Evolutionary conservation across 2,329 filamentous ascomycete genomes (phyloP), one percentile per base, ranked within the genome.

Genomic region (Penicillium sclerotigenum): DNA sequence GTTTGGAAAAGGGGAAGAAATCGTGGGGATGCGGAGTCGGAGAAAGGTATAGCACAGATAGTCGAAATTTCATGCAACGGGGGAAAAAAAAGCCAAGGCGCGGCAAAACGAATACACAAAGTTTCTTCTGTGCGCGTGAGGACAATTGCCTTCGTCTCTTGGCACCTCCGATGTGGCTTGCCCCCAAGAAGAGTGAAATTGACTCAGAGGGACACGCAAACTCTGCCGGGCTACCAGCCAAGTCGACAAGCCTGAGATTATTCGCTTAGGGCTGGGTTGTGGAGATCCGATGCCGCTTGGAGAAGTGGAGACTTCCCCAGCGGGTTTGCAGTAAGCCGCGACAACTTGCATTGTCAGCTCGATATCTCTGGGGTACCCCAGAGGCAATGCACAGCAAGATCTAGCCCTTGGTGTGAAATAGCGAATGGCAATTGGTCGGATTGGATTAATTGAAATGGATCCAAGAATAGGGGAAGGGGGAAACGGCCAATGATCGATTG

Each of bases 41-140:
- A 63, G 60, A 64, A 64, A 57, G 43, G 54, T 60, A 63, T 63
- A 64, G 52, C 57, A 36, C 59, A 48, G 36, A 11, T 36, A n/a
- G 20, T 18, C 20, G 22, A 54, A 49, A 41, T 22, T 5, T 22
- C 28, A 1, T 53, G 9, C 13, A 18, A 18, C 22, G 13, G 33
- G 26, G 40, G 20, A 47, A 31, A 46, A n/a, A 33, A 37, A 37
- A 16, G 54, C 49, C 53, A 57, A 56, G 52, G 18, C 9, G 56
- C 62, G 62, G 60, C 53, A 64, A 63, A 64, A 62, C 60, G 59
- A 62, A 56, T 52, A 36, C 18, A 51, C 42, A 5, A 40, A 33
- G 33, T 22, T 22, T 45, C 9, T 38, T 33, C 11, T 20, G n/a
- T 6, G 20, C 38, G 42, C 29, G 43, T 29, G 29, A 53, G 41